Conservation (phyloP, 2,329 filamentous ascomycete genomes). For the Colletotrichum phormii region DNA sequence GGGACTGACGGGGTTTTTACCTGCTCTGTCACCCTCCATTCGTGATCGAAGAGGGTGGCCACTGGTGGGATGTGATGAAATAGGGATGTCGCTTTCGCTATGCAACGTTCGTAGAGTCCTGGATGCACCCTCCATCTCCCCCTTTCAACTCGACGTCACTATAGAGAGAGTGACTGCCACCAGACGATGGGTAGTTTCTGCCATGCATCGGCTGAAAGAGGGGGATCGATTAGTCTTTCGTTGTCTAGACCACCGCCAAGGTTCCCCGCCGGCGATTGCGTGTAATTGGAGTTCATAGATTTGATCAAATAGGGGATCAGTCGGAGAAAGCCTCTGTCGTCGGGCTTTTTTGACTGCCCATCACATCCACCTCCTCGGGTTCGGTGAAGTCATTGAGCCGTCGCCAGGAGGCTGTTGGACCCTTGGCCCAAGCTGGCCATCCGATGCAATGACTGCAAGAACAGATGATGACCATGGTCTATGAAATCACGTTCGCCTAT, state of each 20-base stretch:
- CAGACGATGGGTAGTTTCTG: slow-evolving; percentile 6
- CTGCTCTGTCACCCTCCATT: not conserved
- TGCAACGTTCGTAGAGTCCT: slow-evolving; percentile 11
- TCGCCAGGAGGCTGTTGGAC: not conserved
- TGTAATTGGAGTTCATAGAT: not conserved
- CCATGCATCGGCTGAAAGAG: slow-evolving; percentile 26
- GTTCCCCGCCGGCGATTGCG: not conserved
- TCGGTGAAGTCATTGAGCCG: not conserved
- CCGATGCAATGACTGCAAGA: not conserved
- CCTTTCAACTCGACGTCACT: not conserved
- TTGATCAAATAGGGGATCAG: not conserved
- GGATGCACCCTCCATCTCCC: not conserved
- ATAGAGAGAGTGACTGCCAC: not conserved
- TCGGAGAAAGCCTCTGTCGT: not conserved
- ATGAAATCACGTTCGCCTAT: not conserved
- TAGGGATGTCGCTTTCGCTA: slow-evolving; percentile 8
- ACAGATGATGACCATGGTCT: slow-evolving; percentile 1
- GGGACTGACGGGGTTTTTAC: not conserved
- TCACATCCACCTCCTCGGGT: slow-evolving; percentile 6
- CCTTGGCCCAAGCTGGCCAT: slow-evolving; percentile 18
- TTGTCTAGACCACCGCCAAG: slow-evolving; percentile 8
- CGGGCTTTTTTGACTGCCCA: not conserved
- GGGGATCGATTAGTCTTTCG: not conserved
- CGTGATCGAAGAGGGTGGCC: not conserved
- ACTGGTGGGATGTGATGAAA: not conserved